Evolutionary conservation across 306 rosid genomes (phyloP).

Genomic region (Sechiopsis laciniata): DNA sequence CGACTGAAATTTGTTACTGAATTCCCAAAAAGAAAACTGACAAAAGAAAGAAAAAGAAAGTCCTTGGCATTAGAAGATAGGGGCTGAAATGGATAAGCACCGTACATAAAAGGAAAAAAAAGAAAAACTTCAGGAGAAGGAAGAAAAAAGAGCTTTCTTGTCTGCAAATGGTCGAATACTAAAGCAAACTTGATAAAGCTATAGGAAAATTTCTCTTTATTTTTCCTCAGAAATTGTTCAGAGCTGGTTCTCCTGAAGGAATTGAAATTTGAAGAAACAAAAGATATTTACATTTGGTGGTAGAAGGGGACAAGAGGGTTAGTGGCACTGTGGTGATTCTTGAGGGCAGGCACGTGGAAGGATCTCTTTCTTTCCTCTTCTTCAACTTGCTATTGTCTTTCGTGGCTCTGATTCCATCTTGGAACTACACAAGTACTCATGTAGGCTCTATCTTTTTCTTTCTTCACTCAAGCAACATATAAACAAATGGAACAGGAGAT

Average conservation of each 20-base stretch:
- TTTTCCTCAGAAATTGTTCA: background rate
- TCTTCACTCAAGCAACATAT: constrained; percentile 12
- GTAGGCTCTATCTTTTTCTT: constrained; percentile 25
- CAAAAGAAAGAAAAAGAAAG: background rate
- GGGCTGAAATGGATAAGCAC: constrained; percentile 15
- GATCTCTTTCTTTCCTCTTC: constrained; percentile 33
- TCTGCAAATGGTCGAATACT: background rate
- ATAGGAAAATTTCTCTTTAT: background rate
- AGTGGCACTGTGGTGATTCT: constrained; percentile 20
- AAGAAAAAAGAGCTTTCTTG: background rate
- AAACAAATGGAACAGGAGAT: constrained; percentile 20
- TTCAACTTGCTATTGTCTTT: constrained; percentile 37
- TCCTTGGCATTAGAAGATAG: background rate
- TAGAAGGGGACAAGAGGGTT: constrained; percentile 14
- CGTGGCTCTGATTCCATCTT: constrained; percentile 37
- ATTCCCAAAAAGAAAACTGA: no score
- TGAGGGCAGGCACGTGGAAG: constrained; percentile 38
- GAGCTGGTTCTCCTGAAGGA: background rate
- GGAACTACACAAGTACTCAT: constrained; percentile 38
- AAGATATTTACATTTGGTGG: constrained; percentile 18
- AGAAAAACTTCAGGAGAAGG: background rate
- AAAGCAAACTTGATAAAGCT: background rate
- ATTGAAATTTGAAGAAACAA: background rate
- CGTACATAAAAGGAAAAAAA: constrained; percentile 1
- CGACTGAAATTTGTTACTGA: background rate